Evolutionary conservation across 805 yeast species (phyloP).

Genomic region (Blastobotrys peoriensis): DNA sequence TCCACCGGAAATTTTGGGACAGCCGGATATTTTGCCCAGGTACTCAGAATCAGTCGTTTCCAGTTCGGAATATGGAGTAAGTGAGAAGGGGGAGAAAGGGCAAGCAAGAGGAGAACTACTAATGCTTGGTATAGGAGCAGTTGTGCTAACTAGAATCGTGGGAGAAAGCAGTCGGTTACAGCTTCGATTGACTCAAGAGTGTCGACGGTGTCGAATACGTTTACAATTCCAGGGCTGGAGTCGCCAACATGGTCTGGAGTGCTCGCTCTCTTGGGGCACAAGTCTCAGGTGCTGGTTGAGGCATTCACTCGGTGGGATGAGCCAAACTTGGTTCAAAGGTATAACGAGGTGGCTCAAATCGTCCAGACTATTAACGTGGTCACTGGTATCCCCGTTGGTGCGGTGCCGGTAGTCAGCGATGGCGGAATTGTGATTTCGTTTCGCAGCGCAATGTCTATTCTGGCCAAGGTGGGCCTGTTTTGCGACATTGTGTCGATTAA

Average conservation of each 20-base stretch:
- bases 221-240: slow-evolving; percentile 4
- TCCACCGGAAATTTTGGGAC: slow-evolving; percentile 8
- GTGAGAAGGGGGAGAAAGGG: too few species aligned
- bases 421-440: slow-evolving; percentile 15
- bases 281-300: slow-evolving; percentile 2
- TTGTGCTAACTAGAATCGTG: not conserved
- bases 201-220: slow-evolving; percentile 1
- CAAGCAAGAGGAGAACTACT: too few species aligned
- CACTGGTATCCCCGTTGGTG: slow-evolving; percentile 22
- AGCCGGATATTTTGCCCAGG: not conserved
- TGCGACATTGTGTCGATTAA: slow-evolving; percentile 14
- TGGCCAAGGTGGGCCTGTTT: slow-evolving; percentile 16
- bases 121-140: too few species aligned
- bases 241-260: slow-evolving; percentile 16
- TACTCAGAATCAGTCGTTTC: not conserved
- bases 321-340: slow-evolving; percentile 1
- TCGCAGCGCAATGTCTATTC: slow-evolving; percentile 15
- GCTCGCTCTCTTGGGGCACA: slow-evolving; percentile 6
- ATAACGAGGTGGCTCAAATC: slow-evolving; percentile 8
- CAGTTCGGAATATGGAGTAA: too few species aligned
- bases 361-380: slow-evolving; percentile 16
- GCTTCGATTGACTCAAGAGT: slow-evolving; percentile 4
- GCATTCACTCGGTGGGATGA: slow-evolving; percentile 8
- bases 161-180: slow-evolving; percentile 1
- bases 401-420: slow-evolving; percentile 15